Evolutionary conservation across 2,329 filamentous ascomycete genomes (phyloP), one percentile per base, ranked within the genome.

Genomic region (Alternaria viburni): DNA sequence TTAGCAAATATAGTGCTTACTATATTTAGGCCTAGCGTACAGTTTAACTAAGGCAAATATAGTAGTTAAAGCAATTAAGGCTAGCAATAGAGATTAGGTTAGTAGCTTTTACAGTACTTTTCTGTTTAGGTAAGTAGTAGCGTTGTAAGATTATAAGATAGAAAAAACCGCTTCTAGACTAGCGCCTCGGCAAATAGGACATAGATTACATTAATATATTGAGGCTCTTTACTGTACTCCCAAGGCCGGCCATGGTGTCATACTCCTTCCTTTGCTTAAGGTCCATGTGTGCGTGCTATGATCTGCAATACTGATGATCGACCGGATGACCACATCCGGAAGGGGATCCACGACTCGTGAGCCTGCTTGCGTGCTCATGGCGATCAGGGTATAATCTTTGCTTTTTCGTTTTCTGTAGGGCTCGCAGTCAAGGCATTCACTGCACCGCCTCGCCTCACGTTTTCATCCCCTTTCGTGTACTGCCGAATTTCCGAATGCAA

Each of bases 281-380:
- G 54, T 56, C 23, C 54, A 56, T 47, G 26, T 45, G 28, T 54
- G 54, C 45, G 47, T 50, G 23, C 36, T 26, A 54, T 51, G 47
- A 63, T 55, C 44, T 54, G 25, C 49, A 44, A 54, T 28, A 54
- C 28, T 26, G 30, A 55, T 55, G 61, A 63, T 63, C 61, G 61
- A 28, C 61, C 60, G 60, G 49, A 44, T 54, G 56, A 44, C 55
- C 49, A 54, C 49, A 54, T 49, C 49, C 56, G 56, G 56, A 59
- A 59, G 56, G 60, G 45, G 55, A 62, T 62, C 49, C 56, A 62
- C 56, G 49, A 54, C 25, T 59, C 56, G 32, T 44, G 32, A 62
- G 25, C 30, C 30, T 21, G 43, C 26, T 54, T 55, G 55, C 55
- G 45, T 57, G 30, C 28, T 46, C 55, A 50, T 46, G 55, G 25